Conservation (phyloP, 1,284 basidiomycete species). For the Tylopilus sp. region DNA sequence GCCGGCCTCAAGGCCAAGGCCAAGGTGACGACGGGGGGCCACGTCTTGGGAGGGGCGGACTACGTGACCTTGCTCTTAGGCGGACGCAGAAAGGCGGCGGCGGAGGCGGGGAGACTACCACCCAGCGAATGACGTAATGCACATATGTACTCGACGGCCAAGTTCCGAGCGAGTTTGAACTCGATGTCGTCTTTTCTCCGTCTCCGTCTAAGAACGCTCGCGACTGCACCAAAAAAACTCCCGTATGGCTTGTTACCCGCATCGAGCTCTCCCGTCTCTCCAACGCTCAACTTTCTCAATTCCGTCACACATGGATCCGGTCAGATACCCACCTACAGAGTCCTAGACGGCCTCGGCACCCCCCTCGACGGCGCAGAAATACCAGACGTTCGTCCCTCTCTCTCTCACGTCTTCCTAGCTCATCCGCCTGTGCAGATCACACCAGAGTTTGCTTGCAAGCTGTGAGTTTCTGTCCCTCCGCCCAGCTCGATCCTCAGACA, state of each 20-base stretch:
- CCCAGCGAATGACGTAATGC: constrained; percentile 19
- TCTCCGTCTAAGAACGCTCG: constrained; percentile 12
- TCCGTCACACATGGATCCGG: constrained; percentile 56
- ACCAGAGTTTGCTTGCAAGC: constrained; percentile 63
- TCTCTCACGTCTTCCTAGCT: not conserved
- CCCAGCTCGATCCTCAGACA: not conserved
- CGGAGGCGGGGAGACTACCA: constrained; percentile 61
- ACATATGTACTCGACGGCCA: constrained; percentile 3
- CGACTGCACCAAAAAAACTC: constrained; percentile 26
- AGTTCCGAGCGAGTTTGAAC: constrained; percentile 21
- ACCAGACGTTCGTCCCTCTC: constrained; percentile 54
- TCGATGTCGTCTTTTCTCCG: constrained; percentile 14
- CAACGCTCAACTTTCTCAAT: constrained; percentile 74
- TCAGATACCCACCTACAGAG: constrained; percentile 77
- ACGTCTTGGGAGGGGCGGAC: constrained; percentile 69
- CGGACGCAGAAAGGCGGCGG: constrained; percentile 56
- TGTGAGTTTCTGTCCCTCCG: constrained; percentile 43
- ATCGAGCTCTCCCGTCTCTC: constrained; percentile 61
- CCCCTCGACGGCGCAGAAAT: constrained; percentile 68
- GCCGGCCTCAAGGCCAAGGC: constrained; percentile 42
- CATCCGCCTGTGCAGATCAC: constrained; percentile 53
- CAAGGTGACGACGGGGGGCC: constrained; percentile 39
- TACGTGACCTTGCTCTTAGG: constrained; percentile 71
- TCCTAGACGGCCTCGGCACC: constrained; percentile 74
- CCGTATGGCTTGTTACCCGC: constrained; percentile 50